Conservation (phyloP, 805 yeast species). For the Diddensiella santjacobensis region DNA sequence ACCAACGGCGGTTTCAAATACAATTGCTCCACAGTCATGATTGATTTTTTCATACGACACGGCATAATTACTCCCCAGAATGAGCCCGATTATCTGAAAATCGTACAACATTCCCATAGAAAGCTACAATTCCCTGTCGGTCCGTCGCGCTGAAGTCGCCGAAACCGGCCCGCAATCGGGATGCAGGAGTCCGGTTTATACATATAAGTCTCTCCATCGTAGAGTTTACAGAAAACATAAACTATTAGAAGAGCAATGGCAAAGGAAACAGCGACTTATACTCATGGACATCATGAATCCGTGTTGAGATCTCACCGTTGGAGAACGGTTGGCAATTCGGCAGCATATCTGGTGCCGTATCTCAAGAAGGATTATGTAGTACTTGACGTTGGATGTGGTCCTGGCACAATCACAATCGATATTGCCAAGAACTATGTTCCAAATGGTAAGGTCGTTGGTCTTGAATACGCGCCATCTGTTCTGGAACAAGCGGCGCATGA, state of each 20-base stretch:
- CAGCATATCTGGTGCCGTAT: constrained; percentile 30
- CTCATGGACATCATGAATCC: constrained; percentile 26
- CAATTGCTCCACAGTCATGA: constrained; percentile 72
- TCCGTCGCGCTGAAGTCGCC: not conserved
- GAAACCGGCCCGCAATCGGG: not conserved
- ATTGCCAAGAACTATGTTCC: constrained; percentile 33
- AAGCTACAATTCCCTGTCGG: constrained; percentile 60
- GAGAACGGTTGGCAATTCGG: constrained; percentile 35
- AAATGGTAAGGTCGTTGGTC: constrained; percentile 33
- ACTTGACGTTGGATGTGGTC: constrained; percentile 44
- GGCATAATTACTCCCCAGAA: constrained; percentile 63
- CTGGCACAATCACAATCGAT: constrained; percentile 40
- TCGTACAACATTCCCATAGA: constrained; percentile 62
- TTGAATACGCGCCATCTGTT: constrained; percentile 34
- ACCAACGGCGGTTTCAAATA: constrained; percentile 72
- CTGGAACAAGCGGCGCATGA: constrained; percentile 29
- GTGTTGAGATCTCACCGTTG: constrained; percentile 33
- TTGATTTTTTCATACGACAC: constrained; percentile 86
- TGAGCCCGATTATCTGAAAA: constrained; percentile 64
- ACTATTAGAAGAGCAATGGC: not conserved
- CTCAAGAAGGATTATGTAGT: constrained; percentile 30
- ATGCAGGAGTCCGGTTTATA: no score
- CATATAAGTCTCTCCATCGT: no score
- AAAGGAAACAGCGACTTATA: constrained; percentile 13
- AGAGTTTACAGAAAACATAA: no score